Conservation (phyloP, 768 basidiomycete genomes). For the Cystofilobasidium capitatum region DNA sequence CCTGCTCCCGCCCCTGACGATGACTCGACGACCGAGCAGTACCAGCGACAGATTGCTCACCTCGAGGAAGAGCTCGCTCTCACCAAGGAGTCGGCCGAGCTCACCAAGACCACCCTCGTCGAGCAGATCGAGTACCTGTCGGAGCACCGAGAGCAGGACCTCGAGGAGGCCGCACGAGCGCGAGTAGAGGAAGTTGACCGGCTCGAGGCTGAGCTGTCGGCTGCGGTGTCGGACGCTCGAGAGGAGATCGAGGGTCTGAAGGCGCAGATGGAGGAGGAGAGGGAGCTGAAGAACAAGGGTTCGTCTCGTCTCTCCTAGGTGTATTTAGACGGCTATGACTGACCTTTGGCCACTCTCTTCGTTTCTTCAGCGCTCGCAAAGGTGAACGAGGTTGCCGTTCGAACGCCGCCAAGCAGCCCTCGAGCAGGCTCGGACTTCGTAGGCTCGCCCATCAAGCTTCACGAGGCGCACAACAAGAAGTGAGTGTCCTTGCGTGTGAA, state of each 20-base stretch:
- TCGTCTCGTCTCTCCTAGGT: not conserved
- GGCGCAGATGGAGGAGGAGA: constrained; percentile 15
- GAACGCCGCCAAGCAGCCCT: constrained; percentile 14
- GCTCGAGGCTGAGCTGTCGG: not conserved
- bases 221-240: not conserved
- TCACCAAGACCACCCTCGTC: constrained; percentile 16
- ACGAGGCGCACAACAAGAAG: constrained; percentile 23
- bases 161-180: constrained; percentile 6
- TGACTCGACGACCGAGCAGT: not conserved
- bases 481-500: not conserved
- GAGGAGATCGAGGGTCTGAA: not conserved
- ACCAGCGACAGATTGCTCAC: not conserved
- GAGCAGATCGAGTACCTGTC: constrained; percentile 12
- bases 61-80: constrained; percentile 7
- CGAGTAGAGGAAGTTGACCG: constrained; percentile 11
- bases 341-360: not conserved
- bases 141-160: constrained; percentile 5
- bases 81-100: not conserved
- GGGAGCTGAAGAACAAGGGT: constrained; percentile 20
- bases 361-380: constrained; percentile 2
- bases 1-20: not conserved
- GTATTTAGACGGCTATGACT: no score
- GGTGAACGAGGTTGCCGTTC: not conserved
- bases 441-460: constrained; percentile 14
- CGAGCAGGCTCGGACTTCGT: not conserved